phyloP scores from a whole-genome alignment of 805 yeast species.

The Hanseniaspora hatyaiensis region DNA sequence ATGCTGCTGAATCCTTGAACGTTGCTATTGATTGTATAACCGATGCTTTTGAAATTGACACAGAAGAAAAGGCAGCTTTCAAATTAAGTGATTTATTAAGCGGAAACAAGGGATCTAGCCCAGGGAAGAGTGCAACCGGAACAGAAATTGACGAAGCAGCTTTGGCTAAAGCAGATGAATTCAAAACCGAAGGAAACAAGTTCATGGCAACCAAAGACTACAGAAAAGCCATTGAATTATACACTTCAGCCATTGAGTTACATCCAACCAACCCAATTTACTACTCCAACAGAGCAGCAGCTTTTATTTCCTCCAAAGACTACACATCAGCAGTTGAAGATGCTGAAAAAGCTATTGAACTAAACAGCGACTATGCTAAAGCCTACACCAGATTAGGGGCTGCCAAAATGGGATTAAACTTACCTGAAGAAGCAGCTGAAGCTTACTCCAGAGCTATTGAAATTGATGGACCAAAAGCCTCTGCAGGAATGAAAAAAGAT shows the following conservation, averaged over 20 bases:
- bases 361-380: constrained; percentile 73
- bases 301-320: constrained; percentile 65
- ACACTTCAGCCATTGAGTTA: constrained; percentile 66
- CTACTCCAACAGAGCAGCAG: constrained; percentile 93
- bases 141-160: constrained; percentile 40
- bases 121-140: constrained; percentile 35
- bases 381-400: constrained; percentile 92
- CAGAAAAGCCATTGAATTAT: constrained; percentile 58
- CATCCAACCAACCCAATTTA: constrained; percentile 69
- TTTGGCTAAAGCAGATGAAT: constrained; percentile 64
- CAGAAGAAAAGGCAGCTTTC: constrained; percentile 34
- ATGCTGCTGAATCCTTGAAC: constrained; percentile 76
- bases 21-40: constrained; percentile 88
- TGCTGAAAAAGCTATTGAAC: constrained; percentile 67
- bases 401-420: constrained; percentile 90
- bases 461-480: constrained; percentile 70
- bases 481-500: constrained; percentile 85
- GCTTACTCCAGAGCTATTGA: constrained; percentile 84
- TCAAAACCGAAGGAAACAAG: constrained; percentile 80
- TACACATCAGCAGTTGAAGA: constrained; percentile 72
- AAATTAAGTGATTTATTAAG: constrained; percentile 35
- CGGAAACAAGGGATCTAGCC: constrained; percentile 22
- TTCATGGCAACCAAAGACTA: constrained; percentile 72
- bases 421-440: constrained; percentile 74
- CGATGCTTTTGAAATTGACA: constrained; percentile 66